Conservation (phyloP, 1,284 basidiomycete genomes). For the Cryptococcus sp. region DNA sequence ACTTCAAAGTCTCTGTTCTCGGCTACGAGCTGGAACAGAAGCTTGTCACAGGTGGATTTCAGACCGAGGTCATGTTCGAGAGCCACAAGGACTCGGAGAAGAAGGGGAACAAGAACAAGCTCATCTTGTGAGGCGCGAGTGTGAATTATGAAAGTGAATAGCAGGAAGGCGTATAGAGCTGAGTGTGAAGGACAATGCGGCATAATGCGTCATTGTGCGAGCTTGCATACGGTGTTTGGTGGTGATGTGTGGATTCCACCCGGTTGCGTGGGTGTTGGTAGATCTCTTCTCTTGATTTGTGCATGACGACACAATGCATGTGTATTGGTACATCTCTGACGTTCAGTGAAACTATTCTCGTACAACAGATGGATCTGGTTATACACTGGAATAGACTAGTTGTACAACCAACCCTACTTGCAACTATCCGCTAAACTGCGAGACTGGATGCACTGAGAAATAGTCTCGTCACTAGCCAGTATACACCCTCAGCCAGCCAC, state of each 20-base stretch:
- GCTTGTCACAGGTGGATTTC: conserved; percentile 67
- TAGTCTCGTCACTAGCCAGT: conserved; percentile 4
- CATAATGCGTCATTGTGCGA: too few species aligned
- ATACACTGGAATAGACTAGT: too few species aligned
- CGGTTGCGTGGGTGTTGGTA: neutral
- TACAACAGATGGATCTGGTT: neutral
- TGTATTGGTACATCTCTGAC: conserved; percentile 6
- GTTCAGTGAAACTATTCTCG: neutral
- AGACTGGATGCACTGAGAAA: too few species aligned
- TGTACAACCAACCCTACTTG: too few species aligned
- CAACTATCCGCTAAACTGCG: too few species aligned
- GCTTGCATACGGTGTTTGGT: too few species aligned
- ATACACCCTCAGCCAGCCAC: conserved; percentile 25
- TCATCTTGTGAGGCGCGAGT: conserved; percentile 60
- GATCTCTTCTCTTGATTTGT: conserved; percentile 4
- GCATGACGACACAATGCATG: conserved; percentile 8
- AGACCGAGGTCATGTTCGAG: conserved; percentile 90
- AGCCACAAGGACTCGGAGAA: conserved; percentile 91
- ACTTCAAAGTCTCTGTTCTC: conserved; percentile 89
- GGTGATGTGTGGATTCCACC: too few species aligned
- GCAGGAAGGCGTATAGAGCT: neutral
- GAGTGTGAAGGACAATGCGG: too few species aligned
- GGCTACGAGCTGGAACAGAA: conserved; percentile 74
- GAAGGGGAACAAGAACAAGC: conserved; percentile 85
- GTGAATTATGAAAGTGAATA: neutral